Percentiles rank a stretch among this genome's conserved stretches.
phyloP scores from a whole-genome alignment of 805 yeast species.

The Starmerella etchellsii region DNA sequence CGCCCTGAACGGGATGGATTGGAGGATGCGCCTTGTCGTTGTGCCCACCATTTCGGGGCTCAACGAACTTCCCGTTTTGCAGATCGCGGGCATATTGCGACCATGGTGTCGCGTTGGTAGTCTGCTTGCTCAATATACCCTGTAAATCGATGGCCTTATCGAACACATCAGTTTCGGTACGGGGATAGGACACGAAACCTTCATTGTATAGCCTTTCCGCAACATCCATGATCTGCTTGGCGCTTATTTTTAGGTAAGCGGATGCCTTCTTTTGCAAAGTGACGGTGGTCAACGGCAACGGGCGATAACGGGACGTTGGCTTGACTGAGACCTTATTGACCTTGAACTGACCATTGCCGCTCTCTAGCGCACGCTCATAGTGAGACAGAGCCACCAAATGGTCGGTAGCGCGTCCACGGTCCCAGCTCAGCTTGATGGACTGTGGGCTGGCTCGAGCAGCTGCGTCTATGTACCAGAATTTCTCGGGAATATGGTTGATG shows the following conservation, averaged over 20 bases:
- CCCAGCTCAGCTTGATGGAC: slow-evolving; percentile 50
- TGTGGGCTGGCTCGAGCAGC: slow-evolving; percentile 23
- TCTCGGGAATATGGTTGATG: slow-evolving; percentile 57
- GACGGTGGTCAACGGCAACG: slow-evolving; percentile 88
- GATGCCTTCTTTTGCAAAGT: slow-evolving; percentile 83
- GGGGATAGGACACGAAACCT: slow-evolving; percentile 87
- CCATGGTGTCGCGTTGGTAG: slow-evolving; percentile 36
- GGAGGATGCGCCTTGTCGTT: slow-evolving; percentile 98
- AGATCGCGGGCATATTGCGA: slow-evolving; percentile 50
- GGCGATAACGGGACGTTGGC: slow-evolving; percentile 67
- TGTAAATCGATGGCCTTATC: slow-evolving; percentile 64
- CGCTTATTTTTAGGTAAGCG: slow-evolving; percentile 55
- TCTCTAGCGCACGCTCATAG: slow-evolving; percentile 52
- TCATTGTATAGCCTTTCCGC: slow-evolving; percentile 80
- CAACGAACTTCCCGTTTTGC: slow-evolving; percentile 33
- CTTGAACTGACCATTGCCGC: slow-evolving; percentile 34
- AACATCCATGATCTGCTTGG: slow-evolving; percentile 56
- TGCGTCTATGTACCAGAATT: slow-evolving; percentile 63
- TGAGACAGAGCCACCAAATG: slow-evolving; percentile 47
- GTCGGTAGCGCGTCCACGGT: slow-evolving; percentile 59
- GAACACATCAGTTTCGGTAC: slow-evolving; percentile 90
- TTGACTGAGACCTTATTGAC: slow-evolving; percentile 40
- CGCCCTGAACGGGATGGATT: slow-evolving; percentile 62
- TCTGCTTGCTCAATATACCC: slow-evolving; percentile 48
- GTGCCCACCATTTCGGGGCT: slow-evolving; percentile 68